Base-by-base conservation (phyloP, 1,284 basidiomycete genomes). In the Austroboletus niveus region DNA sequence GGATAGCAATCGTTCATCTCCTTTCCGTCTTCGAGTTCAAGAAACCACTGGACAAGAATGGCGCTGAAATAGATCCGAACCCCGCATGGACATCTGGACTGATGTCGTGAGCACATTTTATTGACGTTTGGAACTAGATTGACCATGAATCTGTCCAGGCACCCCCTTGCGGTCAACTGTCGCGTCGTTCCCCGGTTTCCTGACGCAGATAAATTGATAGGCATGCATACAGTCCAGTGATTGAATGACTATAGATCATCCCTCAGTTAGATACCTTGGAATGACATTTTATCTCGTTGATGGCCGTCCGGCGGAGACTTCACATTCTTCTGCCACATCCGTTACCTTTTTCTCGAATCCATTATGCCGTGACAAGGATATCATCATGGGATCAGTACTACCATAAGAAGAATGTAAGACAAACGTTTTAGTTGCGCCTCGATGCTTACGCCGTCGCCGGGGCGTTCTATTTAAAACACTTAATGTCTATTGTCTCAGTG, bases 1-100 rank as follows among this genome's bases (percentile, higher is more conserved):
- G 65, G 65, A 59, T 68, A 49, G 65, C 65, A 15, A 54, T 66
- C 5, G 68, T 56, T 9, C 68, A 69, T 48, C 53, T 66, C 24
- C 68, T 70, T 40, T 43, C 62, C 39, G 36, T 47, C n/a, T 70
- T 70, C 46, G 66, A 59, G 31, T 66, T 70, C 34, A 54, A 52
- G 67, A 70, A 57, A 49, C 56, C 46, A 12, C 35, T 67, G 47
- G 55, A 70, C 42, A 49, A 59, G 32, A 53, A 62, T 24, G 68
- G 68, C 2, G 40, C 38, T 17, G 67, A 69, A 47, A 42, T 60
- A 22, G 55, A 69, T 12, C 60, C 65, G n/a, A 42, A 56, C 15
- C 66, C 62, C 2, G 35, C 56, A 44, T 66, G 64, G 64, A 53
- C 65, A 11, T 65, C 61, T 2, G 64, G 66, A 22, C 44, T 70